These are phyloP conservation scores for Fermentozyma sake DNA, from an alignment of 1,139 yeast genomes.

Conservation along the genomic window DNA sequence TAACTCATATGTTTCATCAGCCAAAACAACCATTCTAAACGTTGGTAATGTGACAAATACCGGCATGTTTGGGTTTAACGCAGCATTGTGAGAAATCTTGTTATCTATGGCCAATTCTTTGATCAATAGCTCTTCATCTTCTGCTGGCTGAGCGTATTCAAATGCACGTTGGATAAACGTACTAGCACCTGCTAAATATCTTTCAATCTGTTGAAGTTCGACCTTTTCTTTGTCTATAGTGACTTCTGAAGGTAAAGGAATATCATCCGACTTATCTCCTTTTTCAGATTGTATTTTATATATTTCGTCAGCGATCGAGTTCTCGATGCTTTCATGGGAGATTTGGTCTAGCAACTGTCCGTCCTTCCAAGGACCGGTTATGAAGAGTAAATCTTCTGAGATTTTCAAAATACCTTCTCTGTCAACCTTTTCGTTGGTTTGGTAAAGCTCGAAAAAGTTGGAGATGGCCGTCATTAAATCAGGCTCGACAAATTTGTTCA, in stretches of 20 bases:
- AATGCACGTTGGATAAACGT: slow-evolving; percentile 83
- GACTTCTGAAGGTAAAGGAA: slow-evolving; percentile 54
- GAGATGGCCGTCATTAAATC: slow-evolving; percentile 80
- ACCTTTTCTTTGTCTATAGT: slow-evolving; percentile 59
- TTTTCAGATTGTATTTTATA: slow-evolving; percentile 26
- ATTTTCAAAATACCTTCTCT: slow-evolving; percentile 77
- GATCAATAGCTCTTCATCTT: slow-evolving; percentile 42
- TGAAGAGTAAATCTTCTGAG: slow-evolving; percentile 79
- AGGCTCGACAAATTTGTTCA: slow-evolving; percentile 62
- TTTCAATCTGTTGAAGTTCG: slow-evolving; percentile 67
- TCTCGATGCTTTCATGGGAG: slow-evolving; percentile 58
- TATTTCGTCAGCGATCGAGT: slow-evolving; percentile 60
- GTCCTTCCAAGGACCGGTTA: slow-evolving; percentile 82
- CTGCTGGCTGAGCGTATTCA: slow-evolving; percentile 77
- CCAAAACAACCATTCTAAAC: slow-evolving; percentile 89
- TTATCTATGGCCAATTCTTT: slow-evolving; percentile 37
- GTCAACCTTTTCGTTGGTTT: slow-evolving; percentile 61
- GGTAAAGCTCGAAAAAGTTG: slow-evolving; percentile 75
- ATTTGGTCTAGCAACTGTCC: slow-evolving; percentile 57
- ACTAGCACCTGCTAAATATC: slow-evolving; percentile 85
- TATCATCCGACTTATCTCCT: slow-evolving; percentile 12
- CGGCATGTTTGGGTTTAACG: slow-evolving; percentile 76
- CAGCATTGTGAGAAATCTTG: slow-evolving; percentile 57
- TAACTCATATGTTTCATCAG: slow-evolving; percentile 88
- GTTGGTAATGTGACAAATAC: slow-evolving; percentile 78